These are phyloP conservation scores for Boletus reticuloceps DNA, from an alignment of 768 basidiomycete species.

Conservation along the genomic window DNA sequence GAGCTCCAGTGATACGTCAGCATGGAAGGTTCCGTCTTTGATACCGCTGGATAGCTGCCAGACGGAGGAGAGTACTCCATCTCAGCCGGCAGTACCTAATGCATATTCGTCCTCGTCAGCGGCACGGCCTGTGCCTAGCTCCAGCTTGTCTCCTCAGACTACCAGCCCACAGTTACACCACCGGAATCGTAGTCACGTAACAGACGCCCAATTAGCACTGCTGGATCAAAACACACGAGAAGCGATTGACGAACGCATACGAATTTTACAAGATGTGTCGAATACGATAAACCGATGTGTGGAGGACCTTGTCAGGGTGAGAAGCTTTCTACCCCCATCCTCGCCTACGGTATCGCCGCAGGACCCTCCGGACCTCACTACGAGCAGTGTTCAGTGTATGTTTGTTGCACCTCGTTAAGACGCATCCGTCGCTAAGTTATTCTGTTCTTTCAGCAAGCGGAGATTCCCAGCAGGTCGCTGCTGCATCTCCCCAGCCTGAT, in stretches of 20 bases:
- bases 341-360: slow-evolving; percentile 11
- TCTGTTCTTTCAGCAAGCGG: background rate
- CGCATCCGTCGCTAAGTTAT: background rate
- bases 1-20: slow-evolving; percentile 6
- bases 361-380: slow-evolving; percentile 10
- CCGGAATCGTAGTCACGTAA: slow-evolving; percentile 13
- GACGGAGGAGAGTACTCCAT: background rate
- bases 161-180: slow-evolving; percentile 34
- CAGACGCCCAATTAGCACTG: slow-evolving; percentile 57
- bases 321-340: slow-evolving; percentile 62
- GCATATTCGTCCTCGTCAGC: slow-evolving; percentile 10
- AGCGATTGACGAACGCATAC: slow-evolving; percentile 81
- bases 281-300: slow-evolving; percentile 68
- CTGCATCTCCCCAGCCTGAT: background rate
- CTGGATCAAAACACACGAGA: slow-evolving; percentile 72
- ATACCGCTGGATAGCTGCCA: slow-evolving; percentile 23
- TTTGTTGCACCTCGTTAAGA: background rate
- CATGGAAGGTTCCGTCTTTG: slow-evolving; percentile 25
- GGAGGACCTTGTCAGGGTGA: slow-evolving; percentile 73
- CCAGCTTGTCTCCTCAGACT: background rate
- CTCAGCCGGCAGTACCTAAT: slow-evolving; percentile 1
- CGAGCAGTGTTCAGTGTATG: slow-evolving; percentile 13
- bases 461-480: background rate
- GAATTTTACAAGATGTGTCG: slow-evolving; percentile 77
- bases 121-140: background rate